These are phyloP conservation scores for Xylaria palmicola DNA, from an alignment of 495 filamentous ascomycete species.

Conservation along the genomic window DNA sequence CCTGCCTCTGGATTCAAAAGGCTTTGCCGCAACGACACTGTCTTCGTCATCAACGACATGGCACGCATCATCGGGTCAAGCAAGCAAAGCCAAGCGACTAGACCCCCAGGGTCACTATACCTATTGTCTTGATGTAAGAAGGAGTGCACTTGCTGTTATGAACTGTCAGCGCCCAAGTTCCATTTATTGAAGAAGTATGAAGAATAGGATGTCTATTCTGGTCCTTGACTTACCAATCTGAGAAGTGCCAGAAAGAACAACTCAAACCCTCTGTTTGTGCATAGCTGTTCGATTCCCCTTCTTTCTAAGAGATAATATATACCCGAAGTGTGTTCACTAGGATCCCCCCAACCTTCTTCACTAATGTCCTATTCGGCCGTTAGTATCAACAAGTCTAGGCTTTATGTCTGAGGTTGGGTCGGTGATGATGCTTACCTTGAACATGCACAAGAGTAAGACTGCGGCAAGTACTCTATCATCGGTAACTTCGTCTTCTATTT, in stretches of 20 bases:
- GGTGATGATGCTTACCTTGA: constrained; percentile 5
- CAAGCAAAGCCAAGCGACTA: not conserved
- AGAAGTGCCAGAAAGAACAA: constrained; percentile 15
- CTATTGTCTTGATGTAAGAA: constrained; percentile 16
- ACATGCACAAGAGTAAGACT: constrained; percentile 15
- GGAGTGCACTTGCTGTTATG: constrained; percentile 13
- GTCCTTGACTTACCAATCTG: constrained; percentile 6
- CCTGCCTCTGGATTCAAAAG: too few relatives aligned
- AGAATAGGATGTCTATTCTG: not conserved
- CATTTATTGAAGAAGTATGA: not conserved
- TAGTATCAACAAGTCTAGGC: not conserved
- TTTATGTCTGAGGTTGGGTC: not conserved
- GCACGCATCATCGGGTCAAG: constrained; percentile 16
- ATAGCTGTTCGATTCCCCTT: constrained; percentile 17
- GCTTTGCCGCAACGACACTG: constrained; percentile 15
- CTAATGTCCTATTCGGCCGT: constrained; percentile 12
- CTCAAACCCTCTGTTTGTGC: constrained; percentile 12
- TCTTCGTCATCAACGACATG: constrained; percentile 21
- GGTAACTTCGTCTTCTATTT: constrained; percentile 16
- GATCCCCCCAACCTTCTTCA: constrained; percentile 12
- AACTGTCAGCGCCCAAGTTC: not conserved
- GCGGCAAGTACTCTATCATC: constrained; percentile 22
- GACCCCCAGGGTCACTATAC: constrained; percentile 18
- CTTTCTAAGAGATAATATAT: constrained; percentile 18
- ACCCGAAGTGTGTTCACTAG: constrained; percentile 12